Percentiles rank a stretch among this genome's conserved stretches.
phyloP scores from a whole-genome alignment of 768 basidiomycete species.

The Royoungia palumana region DNA sequence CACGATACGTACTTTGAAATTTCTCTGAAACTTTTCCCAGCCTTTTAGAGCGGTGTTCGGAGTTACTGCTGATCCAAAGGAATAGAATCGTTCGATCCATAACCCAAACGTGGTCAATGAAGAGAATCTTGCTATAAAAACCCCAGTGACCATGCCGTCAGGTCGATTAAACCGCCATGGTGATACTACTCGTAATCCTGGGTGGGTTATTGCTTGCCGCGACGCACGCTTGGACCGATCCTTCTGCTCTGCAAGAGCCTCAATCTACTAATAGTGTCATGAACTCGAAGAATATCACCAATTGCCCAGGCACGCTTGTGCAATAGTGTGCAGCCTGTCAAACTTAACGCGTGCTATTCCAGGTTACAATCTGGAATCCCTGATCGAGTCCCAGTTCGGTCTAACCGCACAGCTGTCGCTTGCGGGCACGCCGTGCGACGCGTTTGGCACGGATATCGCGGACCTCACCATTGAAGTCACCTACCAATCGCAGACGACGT shows the following conservation, averaged over 20 bases:
- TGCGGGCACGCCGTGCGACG: conserved; percentile 57
- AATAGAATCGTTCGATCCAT: too few relatives aligned
- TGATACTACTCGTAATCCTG: conserved; percentile 5
- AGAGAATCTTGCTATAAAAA: not conserved
- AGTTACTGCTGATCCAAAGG: too few relatives aligned
- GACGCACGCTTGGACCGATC: not conserved
- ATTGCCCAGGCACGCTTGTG: conserved; percentile 28
- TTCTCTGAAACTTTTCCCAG: too few relatives aligned
- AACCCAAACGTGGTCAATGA: too few relatives aligned
- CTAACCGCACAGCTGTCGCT: conserved; percentile 54
- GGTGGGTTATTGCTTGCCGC: conserved; percentile 6
- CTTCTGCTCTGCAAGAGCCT: conserved; percentile 10
- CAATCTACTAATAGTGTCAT: not conserved
- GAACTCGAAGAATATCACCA: conserved; percentile 29
- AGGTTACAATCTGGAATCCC: conserved; percentile 54
- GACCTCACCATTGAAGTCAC: conserved; percentile 63
- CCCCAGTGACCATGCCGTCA: too few relatives aligned
- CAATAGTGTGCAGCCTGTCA: not conserved
- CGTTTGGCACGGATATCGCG: conserved; percentile 57
- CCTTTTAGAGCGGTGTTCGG: too few relatives aligned
- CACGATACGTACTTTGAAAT: too few relatives aligned
- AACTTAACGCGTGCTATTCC: not conserved
- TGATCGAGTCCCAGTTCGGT: conserved; percentile 45
- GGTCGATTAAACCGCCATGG: conserved; percentile 1
- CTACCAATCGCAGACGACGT: conserved; percentile 58